Conservation (phyloP, 106 monocot species). For the Phalaenopsis equestris region DNA sequence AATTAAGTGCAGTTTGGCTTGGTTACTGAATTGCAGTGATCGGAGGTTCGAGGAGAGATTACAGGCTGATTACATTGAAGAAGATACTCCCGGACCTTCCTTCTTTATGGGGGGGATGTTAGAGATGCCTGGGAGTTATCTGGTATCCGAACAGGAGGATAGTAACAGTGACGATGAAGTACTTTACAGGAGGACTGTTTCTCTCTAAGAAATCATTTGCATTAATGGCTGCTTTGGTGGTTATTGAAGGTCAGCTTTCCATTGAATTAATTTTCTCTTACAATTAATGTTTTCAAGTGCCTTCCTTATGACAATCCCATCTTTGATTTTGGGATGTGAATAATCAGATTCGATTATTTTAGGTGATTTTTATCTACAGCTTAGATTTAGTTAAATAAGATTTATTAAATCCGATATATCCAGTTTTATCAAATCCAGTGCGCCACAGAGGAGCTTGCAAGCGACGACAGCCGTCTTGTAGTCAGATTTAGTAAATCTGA, state of each 20-base stretch:
- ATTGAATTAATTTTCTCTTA: background rate
- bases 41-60: constrained; percentile 75
- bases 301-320: background rate
- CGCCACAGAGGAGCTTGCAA: no score
- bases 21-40: constrained; percentile 87
- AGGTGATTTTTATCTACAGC: no score
- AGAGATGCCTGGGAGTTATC: constrained; percentile 35
- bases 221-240: background rate
- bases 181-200: constrained; percentile 47
- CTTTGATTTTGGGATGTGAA: background rate
- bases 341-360: no score
- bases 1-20: constrained; percentile 65
- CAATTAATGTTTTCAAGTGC: background rate
- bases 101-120: constrained; percentile 54
- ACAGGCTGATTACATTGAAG: constrained; percentile 71
- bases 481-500: no score
- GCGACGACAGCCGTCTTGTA: no score
- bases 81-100: constrained; percentile 41
- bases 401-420: no score
- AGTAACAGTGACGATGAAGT: constrained; percentile 52
- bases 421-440: no score
- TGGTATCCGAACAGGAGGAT: constrained; percentile 41
- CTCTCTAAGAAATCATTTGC: constrained; percentile 21
- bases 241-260: background rate
- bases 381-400: no score